Evolutionary conservation across 768 basidiomycete species (phyloP).

Genomic region (Kwoniella pini): DNA sequence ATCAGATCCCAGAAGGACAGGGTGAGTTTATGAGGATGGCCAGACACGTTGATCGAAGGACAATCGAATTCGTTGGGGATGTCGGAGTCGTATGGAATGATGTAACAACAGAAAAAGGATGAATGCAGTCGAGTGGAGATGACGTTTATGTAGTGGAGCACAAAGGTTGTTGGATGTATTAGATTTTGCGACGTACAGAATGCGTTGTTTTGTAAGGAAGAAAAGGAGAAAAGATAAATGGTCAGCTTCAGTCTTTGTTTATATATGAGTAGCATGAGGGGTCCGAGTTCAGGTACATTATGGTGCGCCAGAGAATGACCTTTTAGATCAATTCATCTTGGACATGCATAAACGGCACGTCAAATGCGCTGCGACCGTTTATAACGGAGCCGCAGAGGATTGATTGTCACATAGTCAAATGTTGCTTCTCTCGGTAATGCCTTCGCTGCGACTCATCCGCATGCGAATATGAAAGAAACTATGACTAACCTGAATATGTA

Average conservation of each 20-base stretch:
- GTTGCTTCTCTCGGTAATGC: not conserved
- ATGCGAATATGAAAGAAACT: not conserved
- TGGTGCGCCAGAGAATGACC: not conserved
- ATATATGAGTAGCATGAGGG: not conserved
- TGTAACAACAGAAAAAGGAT: not conserved
- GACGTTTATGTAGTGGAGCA: too few species aligned
- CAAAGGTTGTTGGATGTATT: too few species aligned
- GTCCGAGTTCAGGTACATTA: too few species aligned
- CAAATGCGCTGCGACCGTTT: not conserved
- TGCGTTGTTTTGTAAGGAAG: not conserved
- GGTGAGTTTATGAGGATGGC: not conserved
- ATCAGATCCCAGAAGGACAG: conserved; percentile 4
- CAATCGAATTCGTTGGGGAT: conserved; percentile 10
- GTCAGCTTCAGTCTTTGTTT: conserved; percentile 20
- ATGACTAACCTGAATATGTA: conserved; percentile 15
- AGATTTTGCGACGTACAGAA: too few species aligned
- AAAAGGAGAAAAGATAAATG: conserved; percentile 13
- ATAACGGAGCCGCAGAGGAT: not conserved
- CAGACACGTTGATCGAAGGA: not conserved
- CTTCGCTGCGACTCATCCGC: not conserved
- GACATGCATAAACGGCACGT: conserved; percentile 3
- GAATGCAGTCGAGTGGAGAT: not conserved
- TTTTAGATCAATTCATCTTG: not conserved
- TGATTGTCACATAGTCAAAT: not conserved
- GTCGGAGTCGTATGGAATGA: conserved; percentile 1